Conservation (phyloP, 2,329 filamentous ascomycete species). For the Fusarium veterinarium region DNA sequence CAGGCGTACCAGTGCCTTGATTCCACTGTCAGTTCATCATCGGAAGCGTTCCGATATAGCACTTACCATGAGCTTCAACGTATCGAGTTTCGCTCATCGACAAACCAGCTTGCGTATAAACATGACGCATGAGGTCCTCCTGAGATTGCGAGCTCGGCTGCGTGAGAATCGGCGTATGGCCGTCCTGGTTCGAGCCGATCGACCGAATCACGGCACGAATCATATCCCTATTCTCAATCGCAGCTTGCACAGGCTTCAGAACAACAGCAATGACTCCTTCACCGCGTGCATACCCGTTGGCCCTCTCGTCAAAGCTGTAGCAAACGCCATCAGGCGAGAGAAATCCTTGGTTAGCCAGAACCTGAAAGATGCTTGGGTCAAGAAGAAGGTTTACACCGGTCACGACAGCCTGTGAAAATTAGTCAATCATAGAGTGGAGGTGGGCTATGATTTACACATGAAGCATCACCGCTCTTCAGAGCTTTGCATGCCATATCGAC, state of each 20-base stretch:
- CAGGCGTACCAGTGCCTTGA: conserved; percentile 7
- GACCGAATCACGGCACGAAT: conserved; percentile 53
- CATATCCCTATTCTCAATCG: conserved; percentile 55
- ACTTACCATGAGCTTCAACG: conserved; percentile 48
- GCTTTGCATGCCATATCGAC: conserved; percentile 44
- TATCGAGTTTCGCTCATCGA: conserved; percentile 42
- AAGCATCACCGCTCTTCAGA: conserved; percentile 57
- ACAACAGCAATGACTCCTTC: conserved; percentile 52
- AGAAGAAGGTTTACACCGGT: conserved; percentile 37
- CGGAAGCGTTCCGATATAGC: accelerated
- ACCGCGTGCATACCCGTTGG: conserved; percentile 48
- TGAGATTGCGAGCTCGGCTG: conserved; percentile 30
- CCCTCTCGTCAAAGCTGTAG: conserved; percentile 48
- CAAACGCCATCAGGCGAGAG: conserved; percentile 48
- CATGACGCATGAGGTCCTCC: conserved; percentile 42
- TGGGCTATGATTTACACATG: neutral
- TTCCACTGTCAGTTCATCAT: accelerated
- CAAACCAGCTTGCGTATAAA: conserved; percentile 46
- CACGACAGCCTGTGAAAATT: conserved; percentile 22
- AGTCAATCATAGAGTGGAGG: accelerated
- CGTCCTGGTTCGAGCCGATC: conserved; percentile 51
- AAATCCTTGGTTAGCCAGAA: conserved; percentile 57
- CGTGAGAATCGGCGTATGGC: conserved; percentile 55
- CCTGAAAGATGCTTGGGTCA: conserved; percentile 23
- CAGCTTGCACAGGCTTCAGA: conserved; percentile 61